Conservation (phyloP, 129 eudicot species). For the Ambrosia artemisiifolia region DNA sequence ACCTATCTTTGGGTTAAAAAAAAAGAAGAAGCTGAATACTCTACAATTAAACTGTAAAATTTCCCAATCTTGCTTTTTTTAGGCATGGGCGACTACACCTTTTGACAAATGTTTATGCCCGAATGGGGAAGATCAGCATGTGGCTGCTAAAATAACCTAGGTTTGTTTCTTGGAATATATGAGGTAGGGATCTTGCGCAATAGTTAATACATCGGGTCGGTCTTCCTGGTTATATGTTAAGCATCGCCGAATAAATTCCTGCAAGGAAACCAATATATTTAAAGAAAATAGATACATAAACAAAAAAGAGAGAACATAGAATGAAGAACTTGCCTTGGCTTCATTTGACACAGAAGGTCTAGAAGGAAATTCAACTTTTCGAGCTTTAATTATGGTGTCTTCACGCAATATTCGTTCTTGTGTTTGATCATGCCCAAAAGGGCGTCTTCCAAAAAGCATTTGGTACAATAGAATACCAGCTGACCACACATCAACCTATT, state of each 20-base stretch:
- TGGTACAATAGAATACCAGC: slow-evolving; percentile 90
- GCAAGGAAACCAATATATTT: slow-evolving; percentile 12
- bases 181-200: slow-evolving; percentile 87
- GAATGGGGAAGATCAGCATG: not conserved
- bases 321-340: slow-evolving; percentile 56
- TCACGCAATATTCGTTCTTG: slow-evolving; percentile 96
- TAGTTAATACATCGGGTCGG: slow-evolving; percentile 77
- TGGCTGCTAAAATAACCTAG: not conserved
- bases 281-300: not conserved
- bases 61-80: slow-evolving; percentile 9
- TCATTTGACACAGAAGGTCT: slow-evolving; percentile 92
- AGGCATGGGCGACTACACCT: slow-evolving; percentile 2
- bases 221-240: slow-evolving; percentile 88
- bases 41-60: slow-evolving; percentile 12
- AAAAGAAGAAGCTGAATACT: slow-evolving; percentile 13
- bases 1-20: slow-evolving; percentile 20
- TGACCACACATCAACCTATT: slow-evolving; percentile 98
- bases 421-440: slow-evolving; percentile 95
- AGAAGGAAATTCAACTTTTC: slow-evolving; percentile 92
- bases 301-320: not conserved
- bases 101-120: not conserved
- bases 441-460: slow-evolving; percentile 95
- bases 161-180: slow-evolving; percentile 64
- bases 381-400: slow-evolving; percentile 94
- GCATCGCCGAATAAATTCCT: slow-evolving; percentile 90